Base-by-base conservation (phyloP, 345 rosid genomes). In the Murraya paniculata region DNA sequence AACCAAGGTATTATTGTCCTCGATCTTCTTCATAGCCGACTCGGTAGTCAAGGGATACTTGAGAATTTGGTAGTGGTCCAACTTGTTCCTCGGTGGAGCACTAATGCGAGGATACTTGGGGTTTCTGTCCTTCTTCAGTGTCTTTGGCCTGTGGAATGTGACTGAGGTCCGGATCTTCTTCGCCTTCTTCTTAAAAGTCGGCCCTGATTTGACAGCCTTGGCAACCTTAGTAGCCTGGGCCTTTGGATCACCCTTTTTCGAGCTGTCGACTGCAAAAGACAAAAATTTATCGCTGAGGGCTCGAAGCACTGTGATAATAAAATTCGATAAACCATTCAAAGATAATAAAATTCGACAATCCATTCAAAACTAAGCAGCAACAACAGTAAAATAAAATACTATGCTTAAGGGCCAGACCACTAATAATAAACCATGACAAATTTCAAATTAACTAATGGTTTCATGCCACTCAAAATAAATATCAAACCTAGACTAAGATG, bases 11-110 rank as follows among this genome's bases (percentile, higher is more conserved):
- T 87, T 91, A 79, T 88, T 91, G 68, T 91, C 92, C 73, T 91
- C 92, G 22, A 90, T 90, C 76, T 90, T 90, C 82, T 90, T 89
- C 92, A 90, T 90, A 24, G 94, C 94, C 18, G 91, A 89, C 83
- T 90, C 91, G 3, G 94, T 90, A 22, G 94, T 90, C 21, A 90
- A 82, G 14, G 94, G 94, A 59, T 81, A 86, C 78, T 90, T 90
- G 61, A 90, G 83, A 77, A 90, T 90, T 81, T 86, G 91, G 72
- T 89, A 90, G 22, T 90, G 90, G 64, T 89, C 94, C 50, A 90
- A 85, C 91, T 88, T 90, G 78, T 89, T 90, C 79, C 94, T 90
- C 2, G 90, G 89, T 28, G 92, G 78, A 11, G 90, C 94, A 73
- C 94, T 89, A 56, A 87, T 84, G 48, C 91, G 87, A 13, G 94